Evolutionary conservation across 495 filamentous ascomycete species (phyloP).

Genomic region (Trichoderma asperelloides): DNA sequence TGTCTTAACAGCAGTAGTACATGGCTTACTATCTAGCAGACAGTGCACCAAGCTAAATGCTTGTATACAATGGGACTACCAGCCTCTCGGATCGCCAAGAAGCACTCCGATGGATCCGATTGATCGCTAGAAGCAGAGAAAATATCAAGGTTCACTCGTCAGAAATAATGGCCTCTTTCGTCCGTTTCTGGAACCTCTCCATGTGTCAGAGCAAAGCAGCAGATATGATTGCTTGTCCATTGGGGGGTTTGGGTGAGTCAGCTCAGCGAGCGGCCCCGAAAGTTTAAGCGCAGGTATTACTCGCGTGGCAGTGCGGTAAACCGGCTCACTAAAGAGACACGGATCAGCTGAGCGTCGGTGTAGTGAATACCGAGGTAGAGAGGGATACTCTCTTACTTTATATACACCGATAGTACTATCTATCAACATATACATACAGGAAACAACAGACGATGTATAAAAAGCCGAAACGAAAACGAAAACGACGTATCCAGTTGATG

Average conservation of each 20-base stretch:
- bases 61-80: background rate
- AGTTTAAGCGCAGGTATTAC: too few species aligned
- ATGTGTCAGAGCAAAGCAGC: background rate
- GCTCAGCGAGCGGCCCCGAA: background rate
- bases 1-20: too few species aligned
- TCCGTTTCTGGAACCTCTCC: background rate
- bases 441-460: background rate
- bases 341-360: background rate
- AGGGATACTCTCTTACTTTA: background rate
- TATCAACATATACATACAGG: background rate
- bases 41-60: too few species aligned
- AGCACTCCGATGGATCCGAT: background rate
- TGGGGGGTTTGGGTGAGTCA: background rate
- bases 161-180: background rate
- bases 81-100: background rate
- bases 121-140: background rate
- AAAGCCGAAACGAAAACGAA: background rate
- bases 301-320: background rate
- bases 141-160: too few species aligned
- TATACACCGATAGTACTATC: background rate
- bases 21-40: too few species aligned
- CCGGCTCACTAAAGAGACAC: background rate
- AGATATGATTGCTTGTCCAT: background rate
- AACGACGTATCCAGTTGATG: background rate
- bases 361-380: background rate